Base-by-base conservation (phyloP, 139 green algal species). In the Haematococcus sp. region DNA sequence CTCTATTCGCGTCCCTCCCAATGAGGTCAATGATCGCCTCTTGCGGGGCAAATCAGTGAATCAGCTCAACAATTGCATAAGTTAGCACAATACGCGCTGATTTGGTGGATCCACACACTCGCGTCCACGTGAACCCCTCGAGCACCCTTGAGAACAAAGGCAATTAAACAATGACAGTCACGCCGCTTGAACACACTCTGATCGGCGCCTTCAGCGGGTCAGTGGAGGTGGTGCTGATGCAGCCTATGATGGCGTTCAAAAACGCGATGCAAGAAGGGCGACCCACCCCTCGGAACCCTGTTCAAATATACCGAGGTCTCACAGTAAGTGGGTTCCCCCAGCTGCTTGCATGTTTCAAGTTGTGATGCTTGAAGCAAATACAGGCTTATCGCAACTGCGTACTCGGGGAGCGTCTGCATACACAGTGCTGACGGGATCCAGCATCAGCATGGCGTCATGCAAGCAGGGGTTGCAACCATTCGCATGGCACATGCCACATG, bases 181-280 rank as follows among this genome's bases (percentile, higher is more conserved):
- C 84, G 7, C 76, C 88, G 2, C 15, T 76, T 32, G 89, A 97
- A 60, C 88, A 96, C 73, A 96, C 92, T 0, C 71, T 70, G 2
- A 97, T 97, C 40, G 92, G 92, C 0, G 91, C 72, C 0, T 17
- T 92, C 7, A 85, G 88, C 17, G 81, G 74, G 7, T 58, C 52
- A 0, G 46, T 89, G 9, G 92, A 97, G 63, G 89, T 93, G 1
- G 77, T 61, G 30, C 71, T 93, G 16, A 93, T 93, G 87, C 89
- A 97, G 81, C 93, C 93, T 0, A 93, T 91, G 15, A 84, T 97
- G 30, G 91, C 83, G 3, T 84, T 97, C 40, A 97, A 97, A 74
- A 97, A 97, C 59, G 93, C 91, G 2, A 65, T 97, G 52, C 88
- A 93, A 55, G 86, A 91, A 55, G 93, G 91, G 1, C 67, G 93